Conservation (phyloP, 2,329 filamentous ascomycete genomes). For the Colletotrichum horii region DNA sequence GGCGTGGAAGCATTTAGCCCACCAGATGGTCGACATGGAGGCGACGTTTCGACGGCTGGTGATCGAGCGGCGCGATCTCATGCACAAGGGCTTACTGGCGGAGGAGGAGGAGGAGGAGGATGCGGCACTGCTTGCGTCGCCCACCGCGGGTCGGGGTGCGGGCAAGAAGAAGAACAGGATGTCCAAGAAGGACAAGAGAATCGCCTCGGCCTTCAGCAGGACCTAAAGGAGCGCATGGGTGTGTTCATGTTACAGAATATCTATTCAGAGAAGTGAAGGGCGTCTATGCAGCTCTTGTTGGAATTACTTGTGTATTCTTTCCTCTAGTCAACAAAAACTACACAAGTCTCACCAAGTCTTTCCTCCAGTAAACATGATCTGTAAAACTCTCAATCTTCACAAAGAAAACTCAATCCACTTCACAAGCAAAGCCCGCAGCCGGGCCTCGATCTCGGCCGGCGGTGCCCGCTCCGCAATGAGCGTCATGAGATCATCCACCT, state of each 20-base stretch:
- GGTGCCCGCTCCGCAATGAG: background rate
- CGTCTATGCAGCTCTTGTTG: background rate
- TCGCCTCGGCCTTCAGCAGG: background rate
- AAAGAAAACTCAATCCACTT: background rate
- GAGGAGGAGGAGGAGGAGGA: background rate
- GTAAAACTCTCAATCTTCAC: background rate
- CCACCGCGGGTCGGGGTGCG: background rate
- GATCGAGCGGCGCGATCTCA: background rate
- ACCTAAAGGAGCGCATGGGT: background rate
- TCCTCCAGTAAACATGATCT: background rate
- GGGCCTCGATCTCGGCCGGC: background rate
- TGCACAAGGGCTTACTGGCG: background rate
- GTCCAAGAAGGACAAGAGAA: background rate
- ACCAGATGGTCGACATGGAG: background rate
- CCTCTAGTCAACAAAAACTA: background rate
- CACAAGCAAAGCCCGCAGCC: background rate
- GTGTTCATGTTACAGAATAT: background rate
- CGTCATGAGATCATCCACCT: background rate
- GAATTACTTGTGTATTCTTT: background rate
- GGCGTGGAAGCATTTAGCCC: background rate
- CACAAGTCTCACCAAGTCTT: background rate
- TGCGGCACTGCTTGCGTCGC: background rate
- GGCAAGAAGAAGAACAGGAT: background rate
- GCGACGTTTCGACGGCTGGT: background rate
- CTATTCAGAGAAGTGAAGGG: background rate